Conservation (phyloP, 495 filamentous ascomycete species). For the Jackrogersella multiformis region DNA sequence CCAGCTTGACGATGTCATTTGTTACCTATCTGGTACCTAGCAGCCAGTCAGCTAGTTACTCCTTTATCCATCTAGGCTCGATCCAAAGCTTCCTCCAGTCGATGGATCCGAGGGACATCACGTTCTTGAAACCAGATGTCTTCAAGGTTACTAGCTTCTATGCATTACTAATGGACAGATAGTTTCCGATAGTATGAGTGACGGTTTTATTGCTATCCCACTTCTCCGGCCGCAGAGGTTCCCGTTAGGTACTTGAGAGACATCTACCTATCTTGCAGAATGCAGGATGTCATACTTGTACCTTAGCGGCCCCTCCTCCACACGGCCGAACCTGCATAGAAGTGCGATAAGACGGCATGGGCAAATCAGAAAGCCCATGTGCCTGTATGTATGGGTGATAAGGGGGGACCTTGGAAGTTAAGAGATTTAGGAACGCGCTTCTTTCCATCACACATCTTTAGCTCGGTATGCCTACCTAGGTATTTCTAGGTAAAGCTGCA, state of each 20-base stretch:
- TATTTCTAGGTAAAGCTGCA: conserved; percentile 17
- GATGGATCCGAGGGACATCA: conserved; percentile 12
- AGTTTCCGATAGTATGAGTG: not conserved
- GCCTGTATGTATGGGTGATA: conserved; percentile 34
- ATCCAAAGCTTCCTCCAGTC: conserved; percentile 10
- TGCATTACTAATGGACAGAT: conserved; percentile 14
- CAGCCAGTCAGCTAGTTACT: not conserved
- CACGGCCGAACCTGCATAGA: conserved; percentile 23
- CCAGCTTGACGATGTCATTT: conserved; percentile 26
- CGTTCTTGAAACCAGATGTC: not conserved
- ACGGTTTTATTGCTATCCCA: conserved; percentile 13
- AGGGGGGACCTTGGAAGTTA: not conserved
- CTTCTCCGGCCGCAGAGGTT: conserved; percentile 10
- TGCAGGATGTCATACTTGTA: conserved; percentile 18
- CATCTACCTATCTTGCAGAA: conserved; percentile 25
- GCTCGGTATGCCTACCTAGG: conserved; percentile 30
- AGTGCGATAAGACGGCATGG: conserved; percentile 35
- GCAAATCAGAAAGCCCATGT: conserved; percentile 42
- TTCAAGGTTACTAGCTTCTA: not conserved
- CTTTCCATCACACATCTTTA: not conserved
- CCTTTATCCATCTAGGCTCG: conserved; percentile 2
- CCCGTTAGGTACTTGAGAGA: not conserved
- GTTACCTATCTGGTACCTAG: too few species aligned
- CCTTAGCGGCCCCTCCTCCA: conserved; percentile 25
- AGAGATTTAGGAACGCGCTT: conserved; percentile 1